Evolutionary conservation across 805 yeast genomes (phyloP).

Genomic region (Candida ulmi): DNA sequence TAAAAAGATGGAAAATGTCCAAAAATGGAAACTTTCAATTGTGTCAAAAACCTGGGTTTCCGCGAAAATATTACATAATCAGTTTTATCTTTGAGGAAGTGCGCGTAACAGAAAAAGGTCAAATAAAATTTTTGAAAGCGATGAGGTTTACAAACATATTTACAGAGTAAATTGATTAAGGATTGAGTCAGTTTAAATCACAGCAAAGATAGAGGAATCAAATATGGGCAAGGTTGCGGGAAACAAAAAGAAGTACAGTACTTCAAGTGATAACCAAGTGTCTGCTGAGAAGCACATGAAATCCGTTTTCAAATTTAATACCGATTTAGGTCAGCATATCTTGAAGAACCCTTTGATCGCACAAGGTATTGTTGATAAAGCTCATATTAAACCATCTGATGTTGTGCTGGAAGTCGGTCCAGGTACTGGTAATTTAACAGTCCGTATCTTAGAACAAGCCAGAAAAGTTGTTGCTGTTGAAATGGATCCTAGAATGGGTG

Average conservation of each 20-base stretch:
- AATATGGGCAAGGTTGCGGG: constrained; percentile 35
- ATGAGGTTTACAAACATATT: no score
- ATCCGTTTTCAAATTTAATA: constrained; percentile 93
- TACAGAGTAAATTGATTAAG: no score
- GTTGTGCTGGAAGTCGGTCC: constrained; percentile 96
- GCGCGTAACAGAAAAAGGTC: no score
- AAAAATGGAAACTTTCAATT: no score
- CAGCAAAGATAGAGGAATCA: not conserved
- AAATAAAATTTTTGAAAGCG: no score
- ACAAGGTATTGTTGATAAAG: constrained; percentile 97
- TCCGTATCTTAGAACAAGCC: constrained; percentile 86
- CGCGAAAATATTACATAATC: no score
- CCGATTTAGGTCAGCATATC: constrained; percentile 95
- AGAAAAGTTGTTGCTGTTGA: constrained; percentile 93
- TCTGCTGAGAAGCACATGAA: constrained; percentile 66
- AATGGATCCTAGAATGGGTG: constrained; percentile 99
- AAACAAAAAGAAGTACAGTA: constrained; percentile 52
- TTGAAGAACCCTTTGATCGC: constrained; percentile 94
- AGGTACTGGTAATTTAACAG: constrained; percentile 97
- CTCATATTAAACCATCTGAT: constrained; percentile 87
- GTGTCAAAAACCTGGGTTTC: no score
- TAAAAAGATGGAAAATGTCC: no score
- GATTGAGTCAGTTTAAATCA: no score
- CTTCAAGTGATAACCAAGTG: constrained; percentile 50
- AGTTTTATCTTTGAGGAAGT: no score